These are phyloP conservation scores for Stemphylium vesicarium DNA, from an alignment of 2,329 filamentous ascomycete genomes.

Conservation along the genomic window DNA sequence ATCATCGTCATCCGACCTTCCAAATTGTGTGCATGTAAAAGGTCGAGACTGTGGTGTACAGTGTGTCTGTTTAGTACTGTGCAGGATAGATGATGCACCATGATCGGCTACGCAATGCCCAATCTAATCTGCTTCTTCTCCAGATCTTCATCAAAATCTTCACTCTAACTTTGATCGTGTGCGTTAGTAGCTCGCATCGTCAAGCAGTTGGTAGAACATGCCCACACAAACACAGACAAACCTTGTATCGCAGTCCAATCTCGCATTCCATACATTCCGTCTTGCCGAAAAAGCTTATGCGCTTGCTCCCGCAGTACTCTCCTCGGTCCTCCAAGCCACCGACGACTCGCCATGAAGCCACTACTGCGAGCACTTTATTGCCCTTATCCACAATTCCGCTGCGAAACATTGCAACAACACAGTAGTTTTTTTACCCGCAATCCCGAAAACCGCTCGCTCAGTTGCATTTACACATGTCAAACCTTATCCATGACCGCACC, in stretches of 20 bases:
- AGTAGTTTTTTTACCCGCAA: conserved; percentile 1
- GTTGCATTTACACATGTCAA: conserved; percentile 8
- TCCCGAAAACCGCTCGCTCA: background rate
- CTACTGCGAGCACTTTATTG: conserved; percentile 11
- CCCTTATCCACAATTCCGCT: conserved; percentile 9
- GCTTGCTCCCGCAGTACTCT: conserved; percentile 5
- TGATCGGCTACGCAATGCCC: background rate
- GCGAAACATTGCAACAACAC: conserved; percentile 2
- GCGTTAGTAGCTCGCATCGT: background rate
- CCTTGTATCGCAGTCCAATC: background rate
- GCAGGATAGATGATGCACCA: background rate
- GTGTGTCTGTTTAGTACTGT: background rate
- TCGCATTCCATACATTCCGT: background rate
- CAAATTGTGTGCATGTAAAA: conserved; percentile 1
- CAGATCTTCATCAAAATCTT: background rate
- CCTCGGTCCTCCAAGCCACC: conserved; percentile 2
- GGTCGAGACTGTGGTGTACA: background rate
- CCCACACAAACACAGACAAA: conserved; percentile 1
- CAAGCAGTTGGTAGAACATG: background rate
- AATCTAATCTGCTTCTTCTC: background rate
- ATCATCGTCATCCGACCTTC: background rate
- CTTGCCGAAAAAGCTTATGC: conserved; percentile 13
- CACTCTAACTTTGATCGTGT: background rate
- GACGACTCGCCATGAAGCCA: background rate
- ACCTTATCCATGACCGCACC: background rate